Conservation (phyloP, 129 eudicot genomes). For the Artemisia annua region DNA sequence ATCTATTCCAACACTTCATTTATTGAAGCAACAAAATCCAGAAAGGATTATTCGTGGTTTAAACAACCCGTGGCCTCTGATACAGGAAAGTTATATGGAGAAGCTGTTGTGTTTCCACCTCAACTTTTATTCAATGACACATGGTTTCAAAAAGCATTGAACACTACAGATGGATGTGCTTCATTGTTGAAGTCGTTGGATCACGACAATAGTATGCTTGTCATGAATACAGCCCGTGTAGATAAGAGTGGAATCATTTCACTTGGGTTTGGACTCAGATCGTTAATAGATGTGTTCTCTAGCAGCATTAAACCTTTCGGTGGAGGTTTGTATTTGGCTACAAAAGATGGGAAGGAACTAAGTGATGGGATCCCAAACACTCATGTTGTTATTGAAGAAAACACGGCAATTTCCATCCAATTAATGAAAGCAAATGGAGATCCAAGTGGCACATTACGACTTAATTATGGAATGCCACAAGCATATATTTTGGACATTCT, state of each 20-base stretch:
- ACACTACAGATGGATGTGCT: constrained; percentile 31
- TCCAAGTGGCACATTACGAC: constrained; percentile 25
- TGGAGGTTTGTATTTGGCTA: constrained; percentile 43
- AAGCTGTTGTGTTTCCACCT: constrained; percentile 28
- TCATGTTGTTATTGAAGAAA: constrained; percentile 25
- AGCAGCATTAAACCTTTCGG: constrained; percentile 15
- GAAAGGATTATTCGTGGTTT: constrained; percentile 32
- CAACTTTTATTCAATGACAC: constrained; percentile 21
- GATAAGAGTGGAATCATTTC: constrained; percentile 46
- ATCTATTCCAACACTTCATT: constrained; percentile 53
- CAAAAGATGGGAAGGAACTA: constrained; percentile 42
- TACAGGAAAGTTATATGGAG: constrained; percentile 51
- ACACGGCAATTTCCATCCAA: constrained; percentile 28
- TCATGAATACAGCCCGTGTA: constrained; percentile 39
- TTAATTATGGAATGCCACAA: constrained; percentile 14
- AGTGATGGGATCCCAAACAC: constrained; percentile 37
- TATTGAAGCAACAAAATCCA: not conserved
- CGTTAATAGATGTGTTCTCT: constrained; percentile 28
- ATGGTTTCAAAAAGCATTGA: constrained; percentile 50
- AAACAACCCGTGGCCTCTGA: constrained; percentile 42
- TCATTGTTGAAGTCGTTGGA: constrained; percentile 33
- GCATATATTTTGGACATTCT: constrained; percentile 26
- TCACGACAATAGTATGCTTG: constrained; percentile 19
- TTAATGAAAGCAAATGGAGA: constrained; percentile 23
- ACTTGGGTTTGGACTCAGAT: constrained; percentile 40